Evolutionary conservation across 2,329 filamentous ascomycete species (phyloP).

Genomic region (Neophaeococcomyces mojaviensis): DNA sequence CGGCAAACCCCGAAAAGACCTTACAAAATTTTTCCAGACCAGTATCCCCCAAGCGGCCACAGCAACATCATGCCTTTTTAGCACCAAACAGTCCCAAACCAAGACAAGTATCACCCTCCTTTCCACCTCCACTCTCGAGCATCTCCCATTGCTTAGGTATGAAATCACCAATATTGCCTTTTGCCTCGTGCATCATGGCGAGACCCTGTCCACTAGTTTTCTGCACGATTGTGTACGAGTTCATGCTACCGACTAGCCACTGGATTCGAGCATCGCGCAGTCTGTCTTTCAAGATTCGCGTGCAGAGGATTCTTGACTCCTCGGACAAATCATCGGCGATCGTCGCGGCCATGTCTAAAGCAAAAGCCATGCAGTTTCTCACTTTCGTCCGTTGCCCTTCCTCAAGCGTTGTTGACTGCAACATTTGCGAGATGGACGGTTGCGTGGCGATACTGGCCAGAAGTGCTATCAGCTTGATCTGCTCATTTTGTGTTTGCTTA

Average conservation of each 20-base stretch:
- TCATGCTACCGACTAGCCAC: slow-evolving; percentile 21
- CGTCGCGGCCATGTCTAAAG: slow-evolving; percentile 38
- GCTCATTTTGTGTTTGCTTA: slow-evolving; percentile 18
- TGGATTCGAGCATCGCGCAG: slow-evolving; percentile 12
- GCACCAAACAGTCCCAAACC: slow-evolving; percentile 22
- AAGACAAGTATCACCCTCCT: slow-evolving; percentile 20
- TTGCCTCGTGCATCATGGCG: slow-evolving; percentile 13
- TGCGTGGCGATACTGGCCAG: slow-evolving; percentile 25
- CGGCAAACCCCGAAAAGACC: too few relatives aligned
- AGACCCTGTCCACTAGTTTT: slow-evolving; percentile 17
- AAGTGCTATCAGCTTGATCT: slow-evolving; percentile 21
- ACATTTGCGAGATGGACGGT: slow-evolving; percentile 22
- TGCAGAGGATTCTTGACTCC: slow-evolving; percentile 36
- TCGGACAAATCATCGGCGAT: slow-evolving; percentile 39
- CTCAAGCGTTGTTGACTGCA: slow-evolving; percentile 29
- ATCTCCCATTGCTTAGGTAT: slow-evolving; percentile 23
- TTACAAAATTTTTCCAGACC: too few relatives aligned
- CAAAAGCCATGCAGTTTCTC: slow-evolving; percentile 24
- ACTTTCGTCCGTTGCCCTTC: slow-evolving; percentile 17
- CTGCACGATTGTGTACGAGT: slow-evolving; percentile 12
- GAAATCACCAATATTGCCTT: slow-evolving; percentile 21
- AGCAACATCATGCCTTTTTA: slow-evolving; percentile 6
- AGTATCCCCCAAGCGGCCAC: too few relatives aligned
- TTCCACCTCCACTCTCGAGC: slow-evolving; percentile 20
- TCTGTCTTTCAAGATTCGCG: slow-evolving; percentile 35